Conservation (phyloP, 768 basidiomycete species). For the Russula ochroleuca region DNA sequence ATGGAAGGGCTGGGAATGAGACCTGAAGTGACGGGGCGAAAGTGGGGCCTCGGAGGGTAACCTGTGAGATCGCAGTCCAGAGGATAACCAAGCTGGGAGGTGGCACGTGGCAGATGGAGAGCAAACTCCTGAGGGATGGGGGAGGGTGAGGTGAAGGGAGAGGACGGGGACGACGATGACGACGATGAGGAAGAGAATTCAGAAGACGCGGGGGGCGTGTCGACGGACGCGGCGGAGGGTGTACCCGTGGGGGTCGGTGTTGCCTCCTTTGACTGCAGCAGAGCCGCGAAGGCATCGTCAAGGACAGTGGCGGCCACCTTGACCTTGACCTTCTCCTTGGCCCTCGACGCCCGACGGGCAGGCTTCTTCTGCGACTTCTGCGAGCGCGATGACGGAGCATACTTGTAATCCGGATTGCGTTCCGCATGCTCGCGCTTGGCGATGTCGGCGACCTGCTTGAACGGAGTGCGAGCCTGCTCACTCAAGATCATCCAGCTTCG, state of each 20-base stretch:
- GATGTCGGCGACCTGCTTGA: slow-evolving; percentile 45
- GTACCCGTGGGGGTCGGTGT: neutral
- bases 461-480: slow-evolving; percentile 44
- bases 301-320: slow-evolving; percentile 38
- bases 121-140: neutral
- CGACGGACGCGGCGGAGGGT: neutral
- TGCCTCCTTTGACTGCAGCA: neutral
- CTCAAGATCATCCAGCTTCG: slow-evolving; percentile 59
- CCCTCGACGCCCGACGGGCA: slow-evolving; percentile 29
- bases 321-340: slow-evolving; percentile 41
- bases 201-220: neutral
- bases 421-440: slow-evolving; percentile 46
- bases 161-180: neutral
- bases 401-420: slow-evolving; percentile 59
- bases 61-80: neutral
- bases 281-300: slow-evolving; percentile 30
- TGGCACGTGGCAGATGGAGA: neutral
- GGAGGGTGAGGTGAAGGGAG: neutral
- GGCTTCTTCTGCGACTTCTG: slow-evolving; percentile 37
- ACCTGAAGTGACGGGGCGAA: neutral
- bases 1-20: slow-evolving; percentile 15
- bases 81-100: slow-evolving; percentile 10
- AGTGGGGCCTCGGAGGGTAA: slow-evolving; percentile 9
- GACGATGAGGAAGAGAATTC: neutral
- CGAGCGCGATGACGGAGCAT: slow-evolving; percentile 45